Conservation (phyloP, 208 protist genomes). For the Trypanosoma platydactyli region DNA sequence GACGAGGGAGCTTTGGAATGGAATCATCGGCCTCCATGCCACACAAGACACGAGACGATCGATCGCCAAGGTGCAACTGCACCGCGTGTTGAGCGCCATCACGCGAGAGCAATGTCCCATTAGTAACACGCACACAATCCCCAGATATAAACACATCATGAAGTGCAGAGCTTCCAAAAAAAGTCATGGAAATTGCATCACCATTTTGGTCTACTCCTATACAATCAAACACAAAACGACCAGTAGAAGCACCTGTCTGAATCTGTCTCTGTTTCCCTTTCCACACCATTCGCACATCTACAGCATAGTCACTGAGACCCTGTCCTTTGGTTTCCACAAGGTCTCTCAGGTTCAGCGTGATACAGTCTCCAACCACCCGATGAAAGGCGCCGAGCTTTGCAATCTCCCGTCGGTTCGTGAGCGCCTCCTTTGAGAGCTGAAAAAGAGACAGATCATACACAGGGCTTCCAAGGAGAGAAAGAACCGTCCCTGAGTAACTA, state of each 20-base stretch:
- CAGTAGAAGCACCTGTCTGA: neutral
- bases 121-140: slow-evolving; percentile 34
- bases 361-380: neutral
- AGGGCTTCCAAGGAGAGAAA: slow-evolving; percentile 64
- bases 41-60: slow-evolving; percentile 31
- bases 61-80: slow-evolving; percentile 47
- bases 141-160: slow-evolving; percentile 27
- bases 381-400: slow-evolving; percentile 2
- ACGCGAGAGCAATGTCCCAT: slow-evolving; percentile 29
- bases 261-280: slow-evolving; percentile 34
- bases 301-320: slow-evolving; percentile 40
- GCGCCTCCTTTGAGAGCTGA: slow-evolving; percentile 40
- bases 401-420: slow-evolving; percentile 25
- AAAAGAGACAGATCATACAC: slow-evolving; percentile 36
- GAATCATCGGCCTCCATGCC: neutral
- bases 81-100: slow-evolving; percentile 34
- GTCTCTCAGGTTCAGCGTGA: slow-evolving; percentile 36
- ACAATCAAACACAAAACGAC: slow-evolving; percentile 35
- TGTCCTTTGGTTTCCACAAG: slow-evolving; percentile 38
- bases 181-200: slow-evolving; percentile 38
- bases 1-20: slow-evolving; percentile 37
- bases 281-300: slow-evolving; percentile 62
- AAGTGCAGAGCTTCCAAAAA: slow-evolving; percentile 28
- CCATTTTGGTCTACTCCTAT: slow-evolving; percentile 57
- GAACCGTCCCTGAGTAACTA: slow-evolving; percentile 35